Conservation (phyloP, 306 rosid species). For the Dalbergia cochinchinensis region DNA sequence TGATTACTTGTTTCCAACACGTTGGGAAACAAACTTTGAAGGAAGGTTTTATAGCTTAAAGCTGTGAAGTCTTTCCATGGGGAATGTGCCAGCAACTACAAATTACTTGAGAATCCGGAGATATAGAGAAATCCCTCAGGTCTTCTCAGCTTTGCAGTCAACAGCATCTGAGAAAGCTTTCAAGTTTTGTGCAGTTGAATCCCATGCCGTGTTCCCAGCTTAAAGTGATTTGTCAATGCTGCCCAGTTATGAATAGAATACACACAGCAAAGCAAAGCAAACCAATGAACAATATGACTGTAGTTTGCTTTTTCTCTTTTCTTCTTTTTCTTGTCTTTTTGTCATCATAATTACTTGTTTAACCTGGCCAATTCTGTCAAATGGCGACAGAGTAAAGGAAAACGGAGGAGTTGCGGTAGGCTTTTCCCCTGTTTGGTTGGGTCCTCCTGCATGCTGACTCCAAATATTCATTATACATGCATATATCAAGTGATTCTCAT, state of each 20-base stretch:
- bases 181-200: constrained; percentile 40
- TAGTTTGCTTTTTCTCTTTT: constrained; percentile 1
- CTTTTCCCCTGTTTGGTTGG: constrained; percentile 42
- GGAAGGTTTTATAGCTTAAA: constrained; percentile 31
- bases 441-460: constrained; percentile 44
- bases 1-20: constrained; percentile 35
- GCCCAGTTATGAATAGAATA: constrained; percentile 21
- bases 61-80: constrained; percentile 24
- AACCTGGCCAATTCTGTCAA: constrained; percentile 8
- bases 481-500: constrained; percentile 40
- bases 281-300: constrained; percentile 35
- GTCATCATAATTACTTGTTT: constrained; percentile 30
- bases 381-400: constrained; percentile 33
- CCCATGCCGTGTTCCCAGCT: constrained; percentile 34
- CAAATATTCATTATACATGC: constrained; percentile 44
- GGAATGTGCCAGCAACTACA: constrained; percentile 17
- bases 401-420: constrained; percentile 33
- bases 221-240: constrained; percentile 11
- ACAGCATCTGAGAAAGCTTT: constrained; percentile 35
- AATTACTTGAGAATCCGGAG: constrained; percentile 33
- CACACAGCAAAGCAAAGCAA: constrained; percentile 38
- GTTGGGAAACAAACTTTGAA: constrained; percentile 41
- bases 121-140: constrained; percentile 17
- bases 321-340: not conserved
- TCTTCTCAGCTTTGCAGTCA: constrained; percentile 26